Percentiles rank a stretch among this genome's conserved stretches.
Conservation (phyloP, 129 eudicot species). For the Escallonia rubra region DNA sequence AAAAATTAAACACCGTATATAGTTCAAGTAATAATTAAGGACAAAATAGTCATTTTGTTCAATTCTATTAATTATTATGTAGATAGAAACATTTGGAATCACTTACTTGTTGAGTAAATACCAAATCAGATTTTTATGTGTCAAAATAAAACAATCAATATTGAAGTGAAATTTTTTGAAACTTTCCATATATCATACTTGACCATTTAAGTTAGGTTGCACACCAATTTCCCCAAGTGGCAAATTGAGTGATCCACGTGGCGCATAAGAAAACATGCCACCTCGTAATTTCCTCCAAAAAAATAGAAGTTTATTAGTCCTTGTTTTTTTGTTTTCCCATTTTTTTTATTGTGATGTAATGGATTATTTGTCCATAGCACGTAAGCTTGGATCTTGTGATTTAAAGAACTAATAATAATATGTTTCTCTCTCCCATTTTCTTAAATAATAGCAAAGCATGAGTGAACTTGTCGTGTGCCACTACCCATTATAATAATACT, state of each 20-base stretch:
- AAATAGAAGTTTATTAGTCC: background rate
- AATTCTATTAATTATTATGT: too few relatives aligned
- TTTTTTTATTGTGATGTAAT: too few relatives aligned
- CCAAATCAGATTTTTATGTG: too few relatives aligned
- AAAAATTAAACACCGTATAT: too few relatives aligned
- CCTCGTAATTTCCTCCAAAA: background rate
- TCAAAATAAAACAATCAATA: background rate
- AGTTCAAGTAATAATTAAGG: too few relatives aligned
- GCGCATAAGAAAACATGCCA: background rate
- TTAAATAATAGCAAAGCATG: slow-evolving; percentile 20
- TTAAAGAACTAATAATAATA: background rate
- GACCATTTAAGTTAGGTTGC: background rate
- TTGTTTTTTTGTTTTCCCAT: too few relatives aligned
- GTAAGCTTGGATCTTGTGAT: background rate
- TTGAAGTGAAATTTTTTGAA: background rate
- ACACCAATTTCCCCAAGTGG: background rate
- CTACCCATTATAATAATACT: slow-evolving; percentile 16
- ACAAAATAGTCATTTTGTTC: too few relatives aligned
- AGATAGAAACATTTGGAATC: too few relatives aligned
- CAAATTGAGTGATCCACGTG: background rate
- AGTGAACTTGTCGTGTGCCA: slow-evolving; percentile 81
- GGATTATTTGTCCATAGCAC: background rate
- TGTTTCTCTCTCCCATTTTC: background rate
- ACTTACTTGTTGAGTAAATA: too few relatives aligned
- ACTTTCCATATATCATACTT: background rate